Conservation (phyloP, 2,329 filamentous ascomycete genomes). For the Ambrosiella xylebori region DNA sequence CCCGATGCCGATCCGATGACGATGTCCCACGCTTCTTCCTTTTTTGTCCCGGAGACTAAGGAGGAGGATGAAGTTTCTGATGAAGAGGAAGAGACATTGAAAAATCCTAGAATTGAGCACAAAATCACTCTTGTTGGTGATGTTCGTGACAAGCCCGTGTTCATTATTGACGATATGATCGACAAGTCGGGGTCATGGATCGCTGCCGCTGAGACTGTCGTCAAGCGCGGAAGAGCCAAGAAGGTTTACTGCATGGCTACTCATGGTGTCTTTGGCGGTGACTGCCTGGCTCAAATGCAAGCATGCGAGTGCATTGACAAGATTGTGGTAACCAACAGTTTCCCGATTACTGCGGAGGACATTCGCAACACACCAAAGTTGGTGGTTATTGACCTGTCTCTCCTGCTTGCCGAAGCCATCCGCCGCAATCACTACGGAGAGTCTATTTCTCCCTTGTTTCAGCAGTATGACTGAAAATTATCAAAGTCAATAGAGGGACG, state of each 20-base stretch:
- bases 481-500: background rate
- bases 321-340: conserved; percentile 93
- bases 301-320: conserved; percentile 83
- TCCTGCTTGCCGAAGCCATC: conserved; percentile 78
- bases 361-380: conserved; percentile 61
- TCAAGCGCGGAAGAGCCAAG: conserved; percentile 79
- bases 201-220: conserved; percentile 86
- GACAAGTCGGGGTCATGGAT: conserved; percentile 97
- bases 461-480: conserved; percentile 40
- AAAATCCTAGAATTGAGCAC: conserved; percentile 67
- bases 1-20: conserved; percentile 67
- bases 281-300: conserved; percentile 78
- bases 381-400: conserved; percentile 75
- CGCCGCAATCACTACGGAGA: conserved; percentile 93
- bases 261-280: conserved; percentile 81
- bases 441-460: conserved; percentile 53
- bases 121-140: conserved; percentile 97
- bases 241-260: conserved; percentile 97
- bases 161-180: conserved; percentile 98
- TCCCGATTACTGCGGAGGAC: conserved; percentile 68
- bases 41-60: conserved; percentile 51
- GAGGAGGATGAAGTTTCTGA: conserved; percentile 73
- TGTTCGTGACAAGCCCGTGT: conserved; percentile 70
- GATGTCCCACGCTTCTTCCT: conserved; percentile 62
- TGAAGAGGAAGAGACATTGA: conserved; percentile 81